Conservation (phyloP, 305 asterid genomes). For the Solanum hybrid region DNA sequence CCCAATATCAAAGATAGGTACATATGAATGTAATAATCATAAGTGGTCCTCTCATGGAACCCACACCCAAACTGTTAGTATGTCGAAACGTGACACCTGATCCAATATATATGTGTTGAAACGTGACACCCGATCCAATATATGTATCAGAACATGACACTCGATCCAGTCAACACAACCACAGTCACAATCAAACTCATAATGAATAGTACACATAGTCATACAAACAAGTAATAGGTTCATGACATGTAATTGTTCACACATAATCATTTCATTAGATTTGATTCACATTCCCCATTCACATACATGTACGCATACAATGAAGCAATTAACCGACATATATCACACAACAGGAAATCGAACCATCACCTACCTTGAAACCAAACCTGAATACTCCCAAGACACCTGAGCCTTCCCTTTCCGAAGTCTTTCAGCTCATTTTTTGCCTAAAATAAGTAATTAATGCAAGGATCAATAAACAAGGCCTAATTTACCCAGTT, state of each 20-base stretch:
- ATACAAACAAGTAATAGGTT: not conserved
- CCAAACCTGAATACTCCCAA: not conserved
- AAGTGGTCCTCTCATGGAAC: not conserved
- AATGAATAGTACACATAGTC: not conserved
- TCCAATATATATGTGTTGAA: not conserved
- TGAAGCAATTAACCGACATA: not conserved
- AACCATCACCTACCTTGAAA: not conserved
- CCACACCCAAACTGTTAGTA: not conserved
- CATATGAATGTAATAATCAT: not conserved
- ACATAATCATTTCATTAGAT: not conserved
- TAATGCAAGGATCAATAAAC: not conserved
- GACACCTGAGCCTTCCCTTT: not conserved
- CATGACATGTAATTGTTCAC: not conserved
- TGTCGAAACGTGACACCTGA: not conserved
- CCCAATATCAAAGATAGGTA: not conserved
- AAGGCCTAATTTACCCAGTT: not conserved
- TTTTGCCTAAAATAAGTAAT: not conserved
- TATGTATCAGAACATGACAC: too few species aligned
- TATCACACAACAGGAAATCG: not conserved
- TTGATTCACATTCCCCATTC: not conserved
- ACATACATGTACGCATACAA: not conserved
- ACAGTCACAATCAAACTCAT: not conserved
- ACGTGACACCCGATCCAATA: too few species aligned
- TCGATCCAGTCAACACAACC: not conserved
- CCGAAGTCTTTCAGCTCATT: not conserved